A percentile compares a stretch with the other conserved stretches of the same genome.
These are phyloP conservation scores for Gynandropsis gynandra DNA, from an alignment of 345 rosid species.

Conservation along the genomic window DNA sequence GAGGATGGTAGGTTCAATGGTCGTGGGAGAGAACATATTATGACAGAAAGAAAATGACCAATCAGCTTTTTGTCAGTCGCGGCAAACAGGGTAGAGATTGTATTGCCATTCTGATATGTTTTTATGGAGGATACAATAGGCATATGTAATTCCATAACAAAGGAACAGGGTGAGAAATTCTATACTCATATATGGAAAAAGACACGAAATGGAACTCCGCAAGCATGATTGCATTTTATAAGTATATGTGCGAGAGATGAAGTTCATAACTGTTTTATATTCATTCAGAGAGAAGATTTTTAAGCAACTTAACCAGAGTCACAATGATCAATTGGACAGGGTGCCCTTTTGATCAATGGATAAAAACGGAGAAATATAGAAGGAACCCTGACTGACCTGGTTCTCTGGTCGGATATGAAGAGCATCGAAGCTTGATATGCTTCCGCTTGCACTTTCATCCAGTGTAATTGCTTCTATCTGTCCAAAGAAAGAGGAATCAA, in stretches of 20 bases:
- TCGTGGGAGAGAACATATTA: too few relatives aligned
- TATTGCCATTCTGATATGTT: too few relatives aligned
- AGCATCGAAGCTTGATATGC: conserved; percentile 57
- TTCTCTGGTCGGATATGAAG: conserved; percentile 63
- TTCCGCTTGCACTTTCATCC: conserved; percentile 59
- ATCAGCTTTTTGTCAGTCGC: too few relatives aligned
- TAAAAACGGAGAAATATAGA: not conserved
- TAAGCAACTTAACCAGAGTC: conserved; percentile 8
- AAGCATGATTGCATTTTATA: conserved; percentile 6
- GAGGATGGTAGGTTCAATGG: too few relatives aligned
- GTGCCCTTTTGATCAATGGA: not conserved
- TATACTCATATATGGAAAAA: too few relatives aligned
- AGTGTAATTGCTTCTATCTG: conserved; percentile 78
- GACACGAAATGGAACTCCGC: too few relatives aligned
- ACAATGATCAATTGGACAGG: conserved; percentile 5
- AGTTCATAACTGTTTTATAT: not conserved
- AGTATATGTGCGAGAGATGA: not conserved
- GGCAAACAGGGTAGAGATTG: too few relatives aligned
- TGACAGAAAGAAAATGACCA: too few relatives aligned
- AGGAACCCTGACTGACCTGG: conserved; percentile 48
- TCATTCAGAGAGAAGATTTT: not conserved
- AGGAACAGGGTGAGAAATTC: too few relatives aligned
- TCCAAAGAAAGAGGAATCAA: conserved; percentile 16
- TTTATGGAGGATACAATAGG: too few relatives aligned
- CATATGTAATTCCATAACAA: too few relatives aligned